Percentiles rank a stretch among this genome's conserved stretches.
Evolutionary conservation across 2,329 filamentous ascomycete genomes (phyloP).

Genomic region (Cytospora mali): DNA sequence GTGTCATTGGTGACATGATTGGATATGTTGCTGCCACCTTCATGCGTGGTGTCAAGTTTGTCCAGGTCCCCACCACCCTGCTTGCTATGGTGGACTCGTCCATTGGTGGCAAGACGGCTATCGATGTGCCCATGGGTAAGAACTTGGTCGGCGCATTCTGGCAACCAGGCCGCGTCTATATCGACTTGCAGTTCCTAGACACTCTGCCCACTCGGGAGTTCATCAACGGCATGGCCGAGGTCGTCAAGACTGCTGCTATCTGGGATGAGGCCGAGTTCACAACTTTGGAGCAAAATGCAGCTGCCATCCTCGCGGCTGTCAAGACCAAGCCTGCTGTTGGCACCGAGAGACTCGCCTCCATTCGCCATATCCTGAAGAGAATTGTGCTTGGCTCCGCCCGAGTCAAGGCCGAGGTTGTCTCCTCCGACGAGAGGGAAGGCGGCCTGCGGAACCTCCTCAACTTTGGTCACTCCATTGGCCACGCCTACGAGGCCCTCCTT

Average conservation of each 20-base stretch:
- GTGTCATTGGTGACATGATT: conserved; percentile 97
- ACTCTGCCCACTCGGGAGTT: conserved; percentile 90
- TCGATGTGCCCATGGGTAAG: conserved; percentile 94
- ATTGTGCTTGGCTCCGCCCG: conserved; percentile 89
- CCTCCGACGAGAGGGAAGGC: conserved; percentile 90
- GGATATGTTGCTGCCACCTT: conserved; percentile 97
- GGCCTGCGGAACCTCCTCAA: conserved; percentile 93
- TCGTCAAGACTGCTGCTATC: conserved; percentile 96
- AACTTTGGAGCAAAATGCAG: conserved; percentile 78
- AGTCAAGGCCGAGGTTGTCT: conserved; percentile 93
- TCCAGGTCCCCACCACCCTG: conserved; percentile 93
- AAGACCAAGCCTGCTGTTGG: conserved; percentile 59
- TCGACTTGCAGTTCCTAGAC: conserved; percentile 89
- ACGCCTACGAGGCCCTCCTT: conserved; percentile 93
- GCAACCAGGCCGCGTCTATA: conserved; percentile 93
- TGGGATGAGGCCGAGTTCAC: conserved; percentile 89
- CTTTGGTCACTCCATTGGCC: conserved; percentile 97
- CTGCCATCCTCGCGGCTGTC: conserved; percentile 73
- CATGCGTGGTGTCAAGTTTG: conserved; percentile 95
- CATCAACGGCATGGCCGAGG: conserved; percentile 98
- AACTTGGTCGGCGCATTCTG: conserved; percentile 95
- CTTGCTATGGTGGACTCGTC: conserved; percentile 98
- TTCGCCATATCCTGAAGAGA: conserved; percentile 71
- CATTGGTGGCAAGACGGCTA: conserved; percentile 97
- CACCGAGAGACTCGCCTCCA: conserved; percentile 60